Conservation (phyloP, 139 green algal genomes). For the Axilococcus clingmanii region DNA sequence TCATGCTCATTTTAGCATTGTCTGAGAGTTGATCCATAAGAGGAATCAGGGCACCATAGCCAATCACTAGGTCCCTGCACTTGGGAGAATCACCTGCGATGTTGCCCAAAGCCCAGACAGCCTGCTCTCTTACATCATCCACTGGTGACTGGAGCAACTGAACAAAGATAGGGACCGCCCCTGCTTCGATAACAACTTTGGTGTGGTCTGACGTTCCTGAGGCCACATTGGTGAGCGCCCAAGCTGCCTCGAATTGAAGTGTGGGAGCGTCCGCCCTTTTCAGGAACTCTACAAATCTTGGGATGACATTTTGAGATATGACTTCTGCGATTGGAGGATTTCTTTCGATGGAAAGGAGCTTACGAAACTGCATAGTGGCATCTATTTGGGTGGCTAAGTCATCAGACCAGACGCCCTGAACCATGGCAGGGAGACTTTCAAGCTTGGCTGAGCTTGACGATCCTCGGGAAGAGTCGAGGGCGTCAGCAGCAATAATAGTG, state of each 20-base stretch:
- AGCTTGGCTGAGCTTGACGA: slow-evolving; percentile 56
- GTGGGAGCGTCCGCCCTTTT: slow-evolving; percentile 71
- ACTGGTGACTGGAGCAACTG: slow-evolving; percentile 78
- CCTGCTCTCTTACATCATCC: slow-evolving; percentile 95
- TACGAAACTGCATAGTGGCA: slow-evolving; percentile 93
- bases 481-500: slow-evolving; percentile 6
- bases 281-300: slow-evolving; percentile 95
- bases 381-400: slow-evolving; percentile 83
- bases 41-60: slow-evolving; percentile 67
- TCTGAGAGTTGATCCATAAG: slow-evolving; percentile 89
- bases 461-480: slow-evolving; percentile 17
- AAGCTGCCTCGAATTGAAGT: slow-evolving; percentile 91
- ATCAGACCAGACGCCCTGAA: slow-evolving; percentile 73
- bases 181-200: slow-evolving; percentile 91
- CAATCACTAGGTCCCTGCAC: slow-evolving; percentile 93
- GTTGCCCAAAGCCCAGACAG: slow-evolving; percentile 99
- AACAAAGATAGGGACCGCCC: slow-evolving; percentile 97
- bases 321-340: slow-evolving; percentile 98
- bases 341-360: slow-evolving; percentile 97
- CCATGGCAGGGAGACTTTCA: slow-evolving; percentile 89
- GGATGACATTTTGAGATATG: slow-evolving; percentile 90
- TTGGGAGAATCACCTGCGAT: slow-evolving; percentile 89
- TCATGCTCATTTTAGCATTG: slow-evolving; percentile 90
- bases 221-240: slow-evolving; percentile 98
- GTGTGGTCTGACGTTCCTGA: slow-evolving; percentile 96